Evolutionary conservation across 73 alveolate genomes (phyloP).

Genomic region (Symbiodinium natans): DNA sequence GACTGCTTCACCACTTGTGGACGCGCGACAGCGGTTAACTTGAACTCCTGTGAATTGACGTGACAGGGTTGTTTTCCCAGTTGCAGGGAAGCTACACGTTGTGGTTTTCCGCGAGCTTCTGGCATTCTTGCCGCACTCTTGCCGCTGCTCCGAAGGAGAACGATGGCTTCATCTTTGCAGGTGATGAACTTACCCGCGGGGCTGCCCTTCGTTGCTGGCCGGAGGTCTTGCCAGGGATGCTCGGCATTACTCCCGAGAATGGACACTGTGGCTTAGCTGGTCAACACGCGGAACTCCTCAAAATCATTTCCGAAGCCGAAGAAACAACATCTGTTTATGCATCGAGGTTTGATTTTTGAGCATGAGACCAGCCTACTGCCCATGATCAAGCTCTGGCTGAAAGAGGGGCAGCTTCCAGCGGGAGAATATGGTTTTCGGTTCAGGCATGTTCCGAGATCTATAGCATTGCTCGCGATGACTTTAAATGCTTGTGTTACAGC

Average conservation of each 20-base stretch:
- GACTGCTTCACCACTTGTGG: constrained; percentile 40
- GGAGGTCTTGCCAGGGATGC: constrained; percentile 5
- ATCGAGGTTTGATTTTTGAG: constrained; percentile 38
- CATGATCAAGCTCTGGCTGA: constrained; percentile 69
- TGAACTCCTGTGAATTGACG: not conserved
- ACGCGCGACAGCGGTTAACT: not conserved
- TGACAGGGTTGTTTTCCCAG: not conserved
- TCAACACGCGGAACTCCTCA: not conserved
- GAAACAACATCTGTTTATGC: not conserved
- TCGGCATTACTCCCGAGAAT: constrained; percentile 34
- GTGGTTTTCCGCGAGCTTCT: not conserved
- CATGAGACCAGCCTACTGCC: constrained; percentile 45
- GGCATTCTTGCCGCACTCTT: not conserved
- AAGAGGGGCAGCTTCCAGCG: not conserved
- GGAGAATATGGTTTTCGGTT: constrained; percentile 79
- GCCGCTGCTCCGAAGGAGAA: constrained; percentile 34
- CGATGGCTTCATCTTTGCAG: constrained; percentile 65
- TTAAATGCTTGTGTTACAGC: no score
- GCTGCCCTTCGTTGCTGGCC: constrained; percentile 82
- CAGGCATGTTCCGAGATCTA: not conserved
- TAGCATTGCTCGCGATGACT: not conserved
- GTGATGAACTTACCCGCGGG: constrained; percentile 54
- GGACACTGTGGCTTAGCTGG: constrained; percentile 32
- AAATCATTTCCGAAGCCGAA: no score
- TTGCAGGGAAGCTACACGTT: not conserved